phyloP scores from a whole-genome alignment of 257 asterid genomes.

The Capsicum rhomboideum region DNA sequence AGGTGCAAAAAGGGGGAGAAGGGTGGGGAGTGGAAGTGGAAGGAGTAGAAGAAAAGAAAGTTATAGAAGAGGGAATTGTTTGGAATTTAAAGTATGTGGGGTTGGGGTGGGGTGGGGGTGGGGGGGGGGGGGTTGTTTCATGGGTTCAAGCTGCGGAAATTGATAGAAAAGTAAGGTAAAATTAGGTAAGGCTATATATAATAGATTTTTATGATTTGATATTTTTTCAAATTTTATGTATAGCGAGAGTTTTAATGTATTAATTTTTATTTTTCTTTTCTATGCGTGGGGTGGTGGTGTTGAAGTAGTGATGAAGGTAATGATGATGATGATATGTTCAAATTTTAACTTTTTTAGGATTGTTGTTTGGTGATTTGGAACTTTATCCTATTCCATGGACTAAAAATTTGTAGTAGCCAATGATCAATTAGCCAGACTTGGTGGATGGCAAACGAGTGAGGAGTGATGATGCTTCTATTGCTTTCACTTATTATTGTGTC shows the following conservation, averaged over 20 bases:
- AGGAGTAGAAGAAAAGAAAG: conserved; percentile 26
- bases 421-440: background rate
- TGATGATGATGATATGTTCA: conserved; percentile 35
- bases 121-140: no score
- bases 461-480: background rate
- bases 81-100: conserved; percentile 23
- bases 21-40: conserved; percentile 9
- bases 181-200: no score
- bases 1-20: conserved; percentile 10
- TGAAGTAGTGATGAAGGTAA: conserved; percentile 37
- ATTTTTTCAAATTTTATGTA: no score
- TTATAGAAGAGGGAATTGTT: conserved; percentile 26
- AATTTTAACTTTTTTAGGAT: conserved; percentile 7
- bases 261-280: no score
- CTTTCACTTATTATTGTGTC: background rate
- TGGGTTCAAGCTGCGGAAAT: no score
- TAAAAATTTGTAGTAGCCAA: background rate
- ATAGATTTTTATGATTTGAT: no score
- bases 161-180: no score
- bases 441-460: background rate
- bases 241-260: no score
- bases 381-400: background rate
- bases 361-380: conserved; percentile 19
- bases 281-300: no score
- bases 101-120: conserved; percentile 12